phyloP scores from a whole-genome alignment of 192 early-diverging fungal genomes.

The Coemansia sp. region DNA sequence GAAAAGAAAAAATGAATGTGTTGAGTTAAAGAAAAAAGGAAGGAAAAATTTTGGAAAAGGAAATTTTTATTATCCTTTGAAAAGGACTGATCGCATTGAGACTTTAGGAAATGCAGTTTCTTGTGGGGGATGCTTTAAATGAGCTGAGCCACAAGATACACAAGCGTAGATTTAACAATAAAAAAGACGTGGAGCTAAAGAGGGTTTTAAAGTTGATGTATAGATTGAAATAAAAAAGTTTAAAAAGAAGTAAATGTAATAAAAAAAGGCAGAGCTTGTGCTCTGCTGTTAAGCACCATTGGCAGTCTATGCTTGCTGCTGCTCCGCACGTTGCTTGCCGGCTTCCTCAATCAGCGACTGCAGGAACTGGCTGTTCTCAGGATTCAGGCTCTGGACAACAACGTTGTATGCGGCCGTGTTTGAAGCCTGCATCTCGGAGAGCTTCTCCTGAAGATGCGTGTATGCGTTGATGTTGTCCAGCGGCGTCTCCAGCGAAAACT shows the following conservation, averaged over 20 bases:
- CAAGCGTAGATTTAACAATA: too few species aligned
- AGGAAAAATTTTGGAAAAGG: conserved; percentile 3
- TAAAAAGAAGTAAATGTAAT: not conserved
- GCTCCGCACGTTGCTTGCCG: conserved; percentile 29
- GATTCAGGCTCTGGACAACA: conserved; percentile 33
- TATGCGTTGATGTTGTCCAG: conserved; percentile 77
- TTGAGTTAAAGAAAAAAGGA: conserved; percentile 3
- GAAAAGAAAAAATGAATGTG: conserved; percentile 8
- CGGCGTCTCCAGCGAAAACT: conserved; percentile 75
- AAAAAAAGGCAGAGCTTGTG: conserved; percentile 3
- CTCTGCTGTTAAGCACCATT: conserved; percentile 8
- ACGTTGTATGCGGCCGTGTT: conserved; percentile 40
- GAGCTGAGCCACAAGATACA: conserved; percentile 5
- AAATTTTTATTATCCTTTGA: too few species aligned
- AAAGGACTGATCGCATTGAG: too few species aligned
- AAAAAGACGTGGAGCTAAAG: too few species aligned
- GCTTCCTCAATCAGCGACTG: conserved; percentile 47
- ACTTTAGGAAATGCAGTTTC: not conserved
- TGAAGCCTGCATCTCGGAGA: conserved; percentile 47
- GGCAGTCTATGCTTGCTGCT: conserved; percentile 2
- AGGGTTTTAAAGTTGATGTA: not conserved
- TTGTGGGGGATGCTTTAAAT: too few species aligned
- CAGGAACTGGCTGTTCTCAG: conserved; percentile 44
- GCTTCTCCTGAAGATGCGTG: conserved; percentile 67
- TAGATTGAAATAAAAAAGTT: conserved; percentile 5